Percentiles rank a stretch among this genome's conserved stretches.
phyloP scores from a whole-genome alignment of 805 yeast species.

The Metschnikowia peoriensis region DNA sequence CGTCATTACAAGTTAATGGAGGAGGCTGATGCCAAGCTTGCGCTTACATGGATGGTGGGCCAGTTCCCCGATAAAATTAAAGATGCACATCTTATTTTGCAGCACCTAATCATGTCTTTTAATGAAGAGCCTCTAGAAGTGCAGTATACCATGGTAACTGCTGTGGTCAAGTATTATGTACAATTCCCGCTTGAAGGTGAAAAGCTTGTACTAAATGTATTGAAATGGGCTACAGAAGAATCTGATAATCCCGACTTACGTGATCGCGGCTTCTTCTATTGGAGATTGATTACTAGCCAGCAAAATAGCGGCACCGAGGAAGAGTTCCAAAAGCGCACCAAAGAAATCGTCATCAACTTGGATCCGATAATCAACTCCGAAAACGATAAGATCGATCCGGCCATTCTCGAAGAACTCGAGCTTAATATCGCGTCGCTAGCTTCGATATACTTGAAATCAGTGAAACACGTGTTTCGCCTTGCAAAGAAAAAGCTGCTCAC shows the following conservation, averaged over 20 bases:
- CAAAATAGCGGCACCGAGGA: constrained; percentile 30
- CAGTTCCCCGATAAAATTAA: constrained; percentile 55
- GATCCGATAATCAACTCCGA: constrained; percentile 65
- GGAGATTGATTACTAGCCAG: constrained; percentile 63
- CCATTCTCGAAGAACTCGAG: constrained; percentile 75
- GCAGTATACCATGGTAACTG: constrained; percentile 70
- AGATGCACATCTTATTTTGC: constrained; percentile 39
- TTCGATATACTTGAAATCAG: constrained; percentile 80
- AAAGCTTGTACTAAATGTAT: constrained; percentile 51
- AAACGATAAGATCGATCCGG: constrained; percentile 67
- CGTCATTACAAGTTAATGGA: constrained; percentile 46
- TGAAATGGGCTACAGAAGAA: constrained; percentile 72
- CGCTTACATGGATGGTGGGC: constrained; percentile 84
- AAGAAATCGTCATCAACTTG: constrained; percentile 54
- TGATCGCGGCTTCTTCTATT: constrained; percentile 81
- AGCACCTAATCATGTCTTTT: constrained; percentile 45
- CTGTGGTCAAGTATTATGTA: constrained; percentile 67
- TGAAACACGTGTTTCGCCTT: constrained; percentile 71
- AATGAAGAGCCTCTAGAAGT: constrained; percentile 69
- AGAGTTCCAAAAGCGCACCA: constrained; percentile 39
- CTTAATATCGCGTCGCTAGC: constrained; percentile 80
- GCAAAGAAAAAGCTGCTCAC: constrained; percentile 52
- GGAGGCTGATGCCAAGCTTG: constrained; percentile 76
- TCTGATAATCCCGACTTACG: constrained; percentile 80
- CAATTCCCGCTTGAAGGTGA: constrained; percentile 55